phyloP scores from a whole-genome alignment of 2,329 filamentous ascomycete species.

The Fusarium bulbicola region DNA sequence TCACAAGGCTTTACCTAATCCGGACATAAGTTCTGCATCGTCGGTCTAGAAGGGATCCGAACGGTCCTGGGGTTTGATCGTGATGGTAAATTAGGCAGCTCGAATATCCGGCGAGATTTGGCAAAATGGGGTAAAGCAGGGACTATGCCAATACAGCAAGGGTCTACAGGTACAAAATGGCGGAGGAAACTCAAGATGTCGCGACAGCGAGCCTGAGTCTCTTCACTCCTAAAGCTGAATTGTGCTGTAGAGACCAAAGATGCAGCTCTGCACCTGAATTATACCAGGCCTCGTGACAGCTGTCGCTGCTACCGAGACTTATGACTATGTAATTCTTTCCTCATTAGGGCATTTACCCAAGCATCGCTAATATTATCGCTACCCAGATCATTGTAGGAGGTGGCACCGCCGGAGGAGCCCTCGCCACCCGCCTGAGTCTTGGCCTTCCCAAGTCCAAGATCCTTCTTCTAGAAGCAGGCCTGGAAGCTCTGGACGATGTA shows the following conservation, averaged over 20 bases:
- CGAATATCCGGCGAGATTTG: neutral
- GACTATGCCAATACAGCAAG: neutral
- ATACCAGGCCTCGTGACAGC: neutral
- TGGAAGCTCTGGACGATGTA: neutral
- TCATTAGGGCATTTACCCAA: accelerated
- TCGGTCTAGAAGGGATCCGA: neutral
- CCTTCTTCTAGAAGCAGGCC: neutral
- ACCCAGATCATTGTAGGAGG: neutral
- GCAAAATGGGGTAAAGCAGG: neutral
- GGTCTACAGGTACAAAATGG: neutral
- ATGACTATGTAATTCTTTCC: neutral
- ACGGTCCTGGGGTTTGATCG: neutral
- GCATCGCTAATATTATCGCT: neutral
- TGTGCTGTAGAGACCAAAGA: neutral
- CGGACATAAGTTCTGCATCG: neutral
- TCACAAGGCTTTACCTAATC: accelerated
- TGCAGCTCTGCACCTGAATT: neutral
- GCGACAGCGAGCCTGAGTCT: too few species aligned
- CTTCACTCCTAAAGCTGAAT: accelerated
- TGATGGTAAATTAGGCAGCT: neutral
- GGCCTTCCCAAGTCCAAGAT: neutral
- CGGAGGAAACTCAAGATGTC: neutral
- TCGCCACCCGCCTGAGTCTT: neutral
- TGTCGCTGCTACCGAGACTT: neutral
- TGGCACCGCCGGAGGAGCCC: neutral